Evolutionary conservation across 192 early-diverging fungal species (phyloP), one percentile per base, ranked within the genome.

Genomic region (Backusella westeae): DNA sequence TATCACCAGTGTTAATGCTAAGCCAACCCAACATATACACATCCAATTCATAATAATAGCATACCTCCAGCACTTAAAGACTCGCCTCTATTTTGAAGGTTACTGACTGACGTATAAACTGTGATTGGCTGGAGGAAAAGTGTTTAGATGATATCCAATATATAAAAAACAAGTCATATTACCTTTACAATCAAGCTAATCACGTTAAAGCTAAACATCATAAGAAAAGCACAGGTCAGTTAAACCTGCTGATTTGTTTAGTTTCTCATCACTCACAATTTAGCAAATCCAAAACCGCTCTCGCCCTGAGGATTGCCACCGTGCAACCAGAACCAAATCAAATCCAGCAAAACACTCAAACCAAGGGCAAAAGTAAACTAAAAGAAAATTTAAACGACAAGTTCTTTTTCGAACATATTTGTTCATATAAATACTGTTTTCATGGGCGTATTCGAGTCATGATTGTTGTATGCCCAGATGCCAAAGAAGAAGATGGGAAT

Each of bases 401-500:
- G 4, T 0, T 5, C 15, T 32, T 53, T 67, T 21, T 36, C 15
- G n/a, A 59, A 26, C 26, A 59, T 8, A 26, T 23, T 23, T 59
- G 21, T 59, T 15, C 38, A 39, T 29, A 38, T 12, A 21, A 39
- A 2, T 84, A 88, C 87, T 46, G 81, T 83, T 67, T 88, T 85
- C 36, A 88, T 80, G 21, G 87, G 87, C 32, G 81, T 80, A 39
- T 82, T 81, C 10, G 87, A 86, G 35, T 88, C 87, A 63, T 83
- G 83, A 75, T 82, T 80, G 42, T 88, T 77, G 32, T 81, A 86
- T 8, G 87, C 83, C 72, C 85, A 88, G 56, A 86, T 81, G 6
- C 85, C 87, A 75, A 86, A 88, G 59, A 88, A 82, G 49, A 86
- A 84, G 35, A 88, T 75, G 15, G 87, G 85, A 6, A 85, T 80